Percentiles rank a stretch among this genome's conserved stretches.
Evolutionary conservation across 805 yeast species (phyloP).

Genomic region (Yarrowia keelungensis): DNA sequence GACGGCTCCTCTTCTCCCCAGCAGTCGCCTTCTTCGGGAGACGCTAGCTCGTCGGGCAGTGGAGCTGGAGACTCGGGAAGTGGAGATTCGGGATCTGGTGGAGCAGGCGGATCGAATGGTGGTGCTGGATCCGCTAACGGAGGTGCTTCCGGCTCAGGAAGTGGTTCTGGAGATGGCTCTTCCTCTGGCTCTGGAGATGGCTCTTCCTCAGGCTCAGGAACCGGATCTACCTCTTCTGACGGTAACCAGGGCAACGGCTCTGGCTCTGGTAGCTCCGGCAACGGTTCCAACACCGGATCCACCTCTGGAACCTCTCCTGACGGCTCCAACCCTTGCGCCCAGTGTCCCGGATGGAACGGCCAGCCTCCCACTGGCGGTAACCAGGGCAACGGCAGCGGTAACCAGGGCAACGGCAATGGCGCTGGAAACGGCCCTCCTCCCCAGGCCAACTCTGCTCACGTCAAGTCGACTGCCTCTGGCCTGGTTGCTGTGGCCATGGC

Average conservation of each 20-base stretch:
- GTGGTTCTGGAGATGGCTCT: neutral
- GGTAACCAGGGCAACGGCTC: neutral
- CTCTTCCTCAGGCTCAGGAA: neutral
- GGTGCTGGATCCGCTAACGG: constrained; percentile 1
- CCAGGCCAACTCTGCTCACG: constrained; percentile 6
- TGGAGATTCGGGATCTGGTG: neutral
- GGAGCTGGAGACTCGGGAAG: too few relatives aligned
- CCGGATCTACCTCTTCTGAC: neutral
- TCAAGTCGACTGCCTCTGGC: constrained; percentile 14
- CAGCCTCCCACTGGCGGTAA: neutral
- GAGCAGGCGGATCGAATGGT: neutral
- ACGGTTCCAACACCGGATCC: neutral
- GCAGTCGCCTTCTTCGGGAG: too few relatives aligned
- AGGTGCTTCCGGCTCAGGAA: neutral
- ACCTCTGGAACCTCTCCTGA: neutral
- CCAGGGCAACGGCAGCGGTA: neutral
- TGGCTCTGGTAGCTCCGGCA: neutral
- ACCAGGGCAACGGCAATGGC: constrained; percentile 4
- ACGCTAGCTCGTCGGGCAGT: too few relatives aligned
- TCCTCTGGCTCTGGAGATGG: neutral
- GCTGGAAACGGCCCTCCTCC: neutral
- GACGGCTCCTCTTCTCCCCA: neutral
- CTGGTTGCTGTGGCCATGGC: constrained; percentile 1
- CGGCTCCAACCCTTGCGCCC: neutral
- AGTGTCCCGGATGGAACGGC: constrained; percentile 13